Conservation (phyloP, 2,329 filamentous ascomycete species). For the Epichloe sp. region DNA sequence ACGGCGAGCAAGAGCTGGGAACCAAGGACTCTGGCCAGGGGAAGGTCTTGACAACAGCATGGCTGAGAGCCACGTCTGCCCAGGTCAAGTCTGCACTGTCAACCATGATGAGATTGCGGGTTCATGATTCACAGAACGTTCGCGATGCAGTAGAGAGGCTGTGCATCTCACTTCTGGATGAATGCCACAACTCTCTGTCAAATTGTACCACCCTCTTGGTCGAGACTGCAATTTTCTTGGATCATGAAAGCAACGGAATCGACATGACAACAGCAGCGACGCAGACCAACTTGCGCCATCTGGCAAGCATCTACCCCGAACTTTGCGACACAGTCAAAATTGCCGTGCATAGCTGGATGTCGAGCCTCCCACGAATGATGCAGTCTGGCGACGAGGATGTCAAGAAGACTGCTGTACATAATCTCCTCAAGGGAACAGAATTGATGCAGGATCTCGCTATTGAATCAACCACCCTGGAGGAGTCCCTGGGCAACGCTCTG, state of each 20-base stretch:
- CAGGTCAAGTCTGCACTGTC: slow-evolving; percentile 77
- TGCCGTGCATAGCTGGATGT: slow-evolving; percentile 68
- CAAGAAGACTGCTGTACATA: slow-evolving; percentile 59
- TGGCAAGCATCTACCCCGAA: slow-evolving; percentile 48
- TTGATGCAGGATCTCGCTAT: slow-evolving; percentile 51
- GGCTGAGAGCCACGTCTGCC: slow-evolving; percentile 66
- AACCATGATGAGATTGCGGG: slow-evolving; percentile 62
- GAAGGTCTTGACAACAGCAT: slow-evolving; percentile 37
- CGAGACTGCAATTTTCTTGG: slow-evolving; percentile 66
- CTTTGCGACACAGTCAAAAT: slow-evolving; percentile 53
- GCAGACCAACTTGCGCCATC: slow-evolving; percentile 41
- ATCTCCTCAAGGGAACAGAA: slow-evolving; percentile 61
- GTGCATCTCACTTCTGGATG: slow-evolving; percentile 62
- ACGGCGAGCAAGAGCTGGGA: slow-evolving; percentile 13
- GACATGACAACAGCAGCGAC: slow-evolving; percentile 15
- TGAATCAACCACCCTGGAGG: slow-evolving; percentile 52
- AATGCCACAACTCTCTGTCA: slow-evolving; percentile 60
- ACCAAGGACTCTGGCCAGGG: slow-evolving; percentile 11
- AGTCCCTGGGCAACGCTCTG: slow-evolving; percentile 53
- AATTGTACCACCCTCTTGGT: slow-evolving; percentile 60
- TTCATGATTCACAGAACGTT: slow-evolving; percentile 57
- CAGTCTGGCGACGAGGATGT: slow-evolving; percentile 69
- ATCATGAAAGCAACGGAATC: slow-evolving; percentile 32
- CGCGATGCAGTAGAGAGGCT: slow-evolving; percentile 53
- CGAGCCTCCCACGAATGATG: slow-evolving; percentile 68